Percentiles rank a stretch among this genome's conserved stretches.
Evolutionary conservation across 805 yeast genomes (phyloP).

Genomic region (Saccharomyces kudriavzevii): DNA sequence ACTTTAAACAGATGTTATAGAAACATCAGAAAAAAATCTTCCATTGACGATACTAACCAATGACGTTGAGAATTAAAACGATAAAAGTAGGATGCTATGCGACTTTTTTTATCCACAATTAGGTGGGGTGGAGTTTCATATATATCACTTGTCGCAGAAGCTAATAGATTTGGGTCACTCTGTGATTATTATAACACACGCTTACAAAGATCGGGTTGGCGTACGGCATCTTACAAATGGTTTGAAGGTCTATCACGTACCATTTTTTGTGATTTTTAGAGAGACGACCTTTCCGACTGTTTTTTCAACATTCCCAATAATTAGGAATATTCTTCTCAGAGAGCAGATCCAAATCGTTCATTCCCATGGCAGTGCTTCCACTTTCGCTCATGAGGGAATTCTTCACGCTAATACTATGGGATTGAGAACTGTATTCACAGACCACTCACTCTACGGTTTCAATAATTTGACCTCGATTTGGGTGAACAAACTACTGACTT

Average conservation of each 20-base stretch:
- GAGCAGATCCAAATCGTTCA: constrained; percentile 86
- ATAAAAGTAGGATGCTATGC: constrained; percentile 63
- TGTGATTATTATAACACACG: constrained; percentile 81
- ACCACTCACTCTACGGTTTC: constrained; percentile 92
- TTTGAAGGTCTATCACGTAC: constrained; percentile 84
- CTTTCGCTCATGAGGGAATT: constrained; percentile 82
- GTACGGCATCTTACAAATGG: constrained; percentile 82
- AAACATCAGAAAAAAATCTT: not conserved
- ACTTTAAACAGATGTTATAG: not conserved
- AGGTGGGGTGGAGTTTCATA: constrained; percentile 96
- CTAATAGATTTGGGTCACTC: constrained; percentile 75
- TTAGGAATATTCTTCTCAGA: constrained; percentile 76
- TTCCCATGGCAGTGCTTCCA: constrained; percentile 87
- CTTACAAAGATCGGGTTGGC: constrained; percentile 76
- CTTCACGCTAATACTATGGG: constrained; percentile 94
- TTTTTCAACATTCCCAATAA: constrained; percentile 75
- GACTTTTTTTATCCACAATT: constrained; percentile 98
- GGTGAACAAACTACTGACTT: constrained; percentile 79
- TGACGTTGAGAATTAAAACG: not conserved
- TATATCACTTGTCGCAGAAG: constrained; percentile 81
- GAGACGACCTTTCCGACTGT: constrained; percentile 85
- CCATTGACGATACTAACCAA: not conserved
- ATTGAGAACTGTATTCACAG: constrained; percentile 82
- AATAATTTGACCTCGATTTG: constrained; percentile 74
- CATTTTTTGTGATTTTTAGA: constrained; percentile 70